Evolutionary conservation across 1,284 basidiomycete species (phyloP), one percentile per base, ranked within the genome.

Genomic region (Puccinia brachypodii): DNA sequence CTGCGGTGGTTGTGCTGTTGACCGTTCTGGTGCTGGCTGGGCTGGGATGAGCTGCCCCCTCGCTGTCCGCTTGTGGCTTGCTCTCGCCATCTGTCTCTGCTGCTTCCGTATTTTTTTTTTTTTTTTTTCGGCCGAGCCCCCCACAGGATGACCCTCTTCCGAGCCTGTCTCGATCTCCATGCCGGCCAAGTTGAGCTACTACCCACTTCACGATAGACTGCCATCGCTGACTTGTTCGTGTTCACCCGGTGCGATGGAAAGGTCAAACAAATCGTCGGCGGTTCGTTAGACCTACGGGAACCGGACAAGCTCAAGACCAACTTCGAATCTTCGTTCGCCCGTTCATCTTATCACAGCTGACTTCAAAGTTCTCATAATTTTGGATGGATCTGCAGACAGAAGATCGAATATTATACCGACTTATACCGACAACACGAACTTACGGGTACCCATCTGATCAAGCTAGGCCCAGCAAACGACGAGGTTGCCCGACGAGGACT

Each of bases 241-340:
- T 22, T 44, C 40, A 33, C 40, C 31, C 44, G 47, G 22, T 22
- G 22, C 22, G 16, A n/a, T 76, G 31, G 33, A 22, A 7, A 80
- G 77, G 97, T 99, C 81, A 99, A 99, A 87, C 97, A 99, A 88
- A 99, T 99, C 82, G 95, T 99, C 13, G 97, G 97, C 38, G 95
- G 95, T 1, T 96, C 95, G 0, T 89, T 99, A 42, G 91, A 94
- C 73, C 86, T 84, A 31, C 84, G 87, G 25, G 87, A 90, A 75
- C 90, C 92, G 9, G 88, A 89, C 25, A 88, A 88, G 50, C 90
- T 98, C 82, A 91, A 90, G 85, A 98, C 95, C 31, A 99, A 99
- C 87, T 99, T 97, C 86, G 91, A 97, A 62, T 92, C 96, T 82
- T 93, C 90, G 95, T 92, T 84, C 85, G 91, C 89, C 16, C 25